Conservation (phyloP, 2,329 filamentous ascomycete species). For the Verticillium longisporum region DNA sequence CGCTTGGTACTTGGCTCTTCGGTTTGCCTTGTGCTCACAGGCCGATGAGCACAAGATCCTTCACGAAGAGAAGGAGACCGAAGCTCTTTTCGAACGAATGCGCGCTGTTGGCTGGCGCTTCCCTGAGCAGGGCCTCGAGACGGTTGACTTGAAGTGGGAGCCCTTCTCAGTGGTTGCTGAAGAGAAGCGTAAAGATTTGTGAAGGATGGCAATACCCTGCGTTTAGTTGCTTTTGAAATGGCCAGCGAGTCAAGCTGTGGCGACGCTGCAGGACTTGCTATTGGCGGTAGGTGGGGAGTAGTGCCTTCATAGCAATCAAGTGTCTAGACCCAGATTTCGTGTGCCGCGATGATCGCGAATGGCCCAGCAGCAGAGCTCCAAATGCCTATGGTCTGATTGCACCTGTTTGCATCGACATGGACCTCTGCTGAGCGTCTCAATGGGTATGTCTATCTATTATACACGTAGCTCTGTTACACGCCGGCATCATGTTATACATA, state of each 20-base stretch:
- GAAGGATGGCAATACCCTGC: background rate
- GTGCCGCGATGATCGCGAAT: no score
- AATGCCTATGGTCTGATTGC: background rate
- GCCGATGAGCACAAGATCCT: constrained; percentile 19
- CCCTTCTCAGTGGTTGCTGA: background rate
- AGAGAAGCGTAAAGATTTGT: background rate
- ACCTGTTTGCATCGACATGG: background rate
- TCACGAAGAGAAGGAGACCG: constrained; percentile 10
- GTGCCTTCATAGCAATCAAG: background rate
- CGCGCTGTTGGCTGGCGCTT: background rate
- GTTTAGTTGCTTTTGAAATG: no score
- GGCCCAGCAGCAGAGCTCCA: background rate
- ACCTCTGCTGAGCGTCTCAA: background rate
- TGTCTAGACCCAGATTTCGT: no score
- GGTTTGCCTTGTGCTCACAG: background rate
- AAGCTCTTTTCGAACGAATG: background rate
- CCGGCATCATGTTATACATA: background rate
- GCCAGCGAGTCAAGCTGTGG: no score
- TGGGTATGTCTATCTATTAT: background rate
- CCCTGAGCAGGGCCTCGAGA: background rate
- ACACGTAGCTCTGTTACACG: background rate
- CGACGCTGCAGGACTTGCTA: background rate
- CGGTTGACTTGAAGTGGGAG: background rate
- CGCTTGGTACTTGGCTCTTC: constrained; percentile 17
- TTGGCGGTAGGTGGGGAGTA: background rate